Conservation (phyloP, 331 rosid species). For the Cydonia oblonga region DNA sequence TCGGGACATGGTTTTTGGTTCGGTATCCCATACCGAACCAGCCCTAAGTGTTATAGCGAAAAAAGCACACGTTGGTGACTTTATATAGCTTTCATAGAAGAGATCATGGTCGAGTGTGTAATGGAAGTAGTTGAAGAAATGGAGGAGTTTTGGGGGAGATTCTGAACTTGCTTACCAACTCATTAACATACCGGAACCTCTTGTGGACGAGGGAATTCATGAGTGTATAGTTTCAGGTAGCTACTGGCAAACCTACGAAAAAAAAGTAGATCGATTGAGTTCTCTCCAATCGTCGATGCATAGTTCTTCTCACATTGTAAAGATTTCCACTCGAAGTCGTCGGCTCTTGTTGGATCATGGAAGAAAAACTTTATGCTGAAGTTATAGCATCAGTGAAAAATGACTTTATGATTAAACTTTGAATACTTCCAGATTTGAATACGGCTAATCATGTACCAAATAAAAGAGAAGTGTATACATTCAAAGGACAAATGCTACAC, state of each 20-base stretch:
- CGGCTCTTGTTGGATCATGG: too few relatives aligned
- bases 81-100: background rate
- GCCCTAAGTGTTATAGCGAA: too few relatives aligned
- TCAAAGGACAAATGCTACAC: background rate
- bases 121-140: background rate
- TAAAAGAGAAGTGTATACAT: background rate
- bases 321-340: too few relatives aligned
- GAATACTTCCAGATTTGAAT: background rate
- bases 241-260: background rate
- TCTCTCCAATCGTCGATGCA: background rate
- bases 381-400: too few relatives aligned
- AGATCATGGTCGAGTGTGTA: background rate
- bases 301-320: too few relatives aligned
- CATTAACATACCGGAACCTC: background rate
- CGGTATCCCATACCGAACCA: too few relatives aligned
- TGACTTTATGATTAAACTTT: too few relatives aligned
- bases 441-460: background rate
- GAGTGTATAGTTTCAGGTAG: background rate
- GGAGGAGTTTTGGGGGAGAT: background rate
- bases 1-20: too few relatives aligned
- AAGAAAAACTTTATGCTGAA: too few relatives aligned
- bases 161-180: background rate
- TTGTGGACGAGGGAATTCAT: background rate
- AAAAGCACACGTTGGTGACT: background rate
- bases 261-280: background rate